phyloP scores from a whole-genome alignment of 2,329 filamentous ascomycete genomes.

The Cadophora sp. region DNA sequence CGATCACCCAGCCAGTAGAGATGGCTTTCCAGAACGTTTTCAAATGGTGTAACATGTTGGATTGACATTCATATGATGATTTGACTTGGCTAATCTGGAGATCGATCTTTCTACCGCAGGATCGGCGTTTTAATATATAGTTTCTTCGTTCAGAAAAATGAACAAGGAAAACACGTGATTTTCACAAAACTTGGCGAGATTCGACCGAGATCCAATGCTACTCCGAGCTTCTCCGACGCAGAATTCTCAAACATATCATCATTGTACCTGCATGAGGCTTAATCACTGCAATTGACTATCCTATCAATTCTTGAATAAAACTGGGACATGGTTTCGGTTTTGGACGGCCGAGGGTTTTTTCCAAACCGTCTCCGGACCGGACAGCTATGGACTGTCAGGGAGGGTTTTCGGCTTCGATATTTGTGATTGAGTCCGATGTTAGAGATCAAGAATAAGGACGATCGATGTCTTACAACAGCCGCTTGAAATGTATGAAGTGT shows the following conservation, averaged over 20 bases:
- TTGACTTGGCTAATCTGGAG: not conserved
- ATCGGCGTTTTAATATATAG: not conserved
- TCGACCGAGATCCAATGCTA: not conserved
- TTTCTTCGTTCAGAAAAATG: not conserved
- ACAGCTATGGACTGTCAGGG: not conserved
- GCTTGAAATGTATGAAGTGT: too few relatives aligned
- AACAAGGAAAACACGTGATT: not conserved
- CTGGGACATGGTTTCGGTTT: not conserved
- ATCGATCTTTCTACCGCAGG: not conserved
- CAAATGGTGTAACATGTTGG: constrained; percentile 11
- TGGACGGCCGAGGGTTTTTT: not conserved
- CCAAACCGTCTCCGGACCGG: not conserved
- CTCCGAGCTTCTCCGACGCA: not conserved
- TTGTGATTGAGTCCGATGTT: not conserved
- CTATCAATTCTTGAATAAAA: not conserved
- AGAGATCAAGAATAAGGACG: not conserved
- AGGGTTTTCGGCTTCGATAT: too few relatives aligned
- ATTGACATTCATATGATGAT: not conserved
- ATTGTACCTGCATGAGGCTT: not conserved
- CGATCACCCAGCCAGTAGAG: constrained; percentile 37
- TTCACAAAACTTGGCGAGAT: constrained; percentile 1
- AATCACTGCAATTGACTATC: not conserved
- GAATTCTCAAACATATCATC: not conserved
- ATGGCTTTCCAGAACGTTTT: constrained; percentile 36
- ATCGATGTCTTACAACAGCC: too few relatives aligned